phyloP scores from a whole-genome alignment of 2,329 filamentous ascomycete genomes.

The Fusarium buharicum region DNA sequence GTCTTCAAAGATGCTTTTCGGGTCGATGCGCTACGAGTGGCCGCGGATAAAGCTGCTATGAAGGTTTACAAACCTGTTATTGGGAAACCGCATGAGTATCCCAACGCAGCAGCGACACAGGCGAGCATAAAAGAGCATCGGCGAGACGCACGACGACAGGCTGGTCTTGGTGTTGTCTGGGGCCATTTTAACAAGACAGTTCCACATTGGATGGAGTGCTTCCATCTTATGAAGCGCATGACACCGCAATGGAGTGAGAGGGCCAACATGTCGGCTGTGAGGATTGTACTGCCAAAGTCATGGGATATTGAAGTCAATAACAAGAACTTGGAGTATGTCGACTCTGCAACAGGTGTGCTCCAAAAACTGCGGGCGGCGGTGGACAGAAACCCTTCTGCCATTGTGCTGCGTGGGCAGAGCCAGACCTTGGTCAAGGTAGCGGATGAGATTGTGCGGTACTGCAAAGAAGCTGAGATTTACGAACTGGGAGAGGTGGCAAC shows the following conservation, averaged over 20 bases:
- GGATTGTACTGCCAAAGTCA: conserved; percentile 51
- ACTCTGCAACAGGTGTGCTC: conserved; percentile 49
- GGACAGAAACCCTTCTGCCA: conserved; percentile 49
- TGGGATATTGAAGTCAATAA: conserved; percentile 50
- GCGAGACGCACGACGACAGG: conserved; percentile 50
- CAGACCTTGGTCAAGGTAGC: conserved; percentile 48
- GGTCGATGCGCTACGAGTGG: conserved; percentile 30
- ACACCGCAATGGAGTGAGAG: conserved; percentile 50
- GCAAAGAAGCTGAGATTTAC: conserved; percentile 49
- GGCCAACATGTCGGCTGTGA: conserved; percentile 51
- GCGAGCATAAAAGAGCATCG: conserved; percentile 37
- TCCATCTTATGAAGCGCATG: conserved; percentile 52
- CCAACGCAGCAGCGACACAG: conserved; percentile 38
- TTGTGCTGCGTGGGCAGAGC: conserved; percentile 49
- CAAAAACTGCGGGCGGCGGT: conserved; percentile 49
- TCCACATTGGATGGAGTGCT: conserved; percentile 55
- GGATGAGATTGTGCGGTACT: conserved; percentile 49
- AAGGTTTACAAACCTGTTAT: conserved; percentile 45
- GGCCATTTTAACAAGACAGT: conserved; percentile 43
- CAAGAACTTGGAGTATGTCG: conserved; percentile 50
- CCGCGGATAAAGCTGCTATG: conserved; percentile 31
- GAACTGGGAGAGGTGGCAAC: conserved; percentile 51
- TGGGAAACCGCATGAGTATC: conserved; percentile 45
- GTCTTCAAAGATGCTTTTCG: conserved; percentile 47
- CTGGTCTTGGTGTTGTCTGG: conserved; percentile 51